Evolutionary conservation across 163 green algal species (phyloP).

Genomic region (Volvox carteri): DNA sequence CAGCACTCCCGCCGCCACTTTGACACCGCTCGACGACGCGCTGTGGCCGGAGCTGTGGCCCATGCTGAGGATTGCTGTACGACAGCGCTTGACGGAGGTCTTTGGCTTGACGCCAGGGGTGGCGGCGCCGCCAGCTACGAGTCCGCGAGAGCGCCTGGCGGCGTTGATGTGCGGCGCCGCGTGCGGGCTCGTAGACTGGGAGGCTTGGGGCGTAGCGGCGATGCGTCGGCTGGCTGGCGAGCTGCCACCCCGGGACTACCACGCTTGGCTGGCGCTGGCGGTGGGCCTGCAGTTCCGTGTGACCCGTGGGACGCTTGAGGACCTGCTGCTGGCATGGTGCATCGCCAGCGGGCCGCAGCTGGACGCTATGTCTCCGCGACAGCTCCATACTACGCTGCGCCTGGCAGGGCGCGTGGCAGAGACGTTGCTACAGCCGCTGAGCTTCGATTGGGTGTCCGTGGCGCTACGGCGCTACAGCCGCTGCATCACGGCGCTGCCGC

Average conservation of each 20-base stretch:
- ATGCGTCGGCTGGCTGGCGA: background rate
- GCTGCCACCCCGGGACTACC: constrained; percentile 27
- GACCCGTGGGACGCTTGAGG: constrained; percentile 5
- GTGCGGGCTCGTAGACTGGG: background rate
- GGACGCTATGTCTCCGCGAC: background rate
- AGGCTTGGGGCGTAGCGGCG: background rate
- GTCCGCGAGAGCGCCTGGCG: constrained; percentile 28
- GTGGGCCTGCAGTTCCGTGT: background rate
- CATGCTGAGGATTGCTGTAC: background rate
- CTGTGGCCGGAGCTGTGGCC: constrained; percentile 41
- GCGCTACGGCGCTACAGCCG: constrained; percentile 28
- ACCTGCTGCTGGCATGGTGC: constrained; percentile 23
- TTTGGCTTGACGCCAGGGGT: background rate
- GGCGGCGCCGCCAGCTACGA: background rate
- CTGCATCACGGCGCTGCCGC: background rate
- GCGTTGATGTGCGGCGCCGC: background rate
- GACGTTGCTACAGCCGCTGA: background rate
- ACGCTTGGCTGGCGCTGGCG: background rate
- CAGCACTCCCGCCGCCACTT: background rate
- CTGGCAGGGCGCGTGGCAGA: background rate
- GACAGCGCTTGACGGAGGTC: background rate
- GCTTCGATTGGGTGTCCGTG: constrained; percentile 2
- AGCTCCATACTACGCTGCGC: constrained; percentile 29
- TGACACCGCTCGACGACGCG: background rate
- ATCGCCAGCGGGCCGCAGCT: constrained; percentile 21